These are phyloP conservation scores for Coniochaeta sp. DNA, from an alignment of 2,329 filamentous ascomycete species.

Conservation along the genomic window DNA sequence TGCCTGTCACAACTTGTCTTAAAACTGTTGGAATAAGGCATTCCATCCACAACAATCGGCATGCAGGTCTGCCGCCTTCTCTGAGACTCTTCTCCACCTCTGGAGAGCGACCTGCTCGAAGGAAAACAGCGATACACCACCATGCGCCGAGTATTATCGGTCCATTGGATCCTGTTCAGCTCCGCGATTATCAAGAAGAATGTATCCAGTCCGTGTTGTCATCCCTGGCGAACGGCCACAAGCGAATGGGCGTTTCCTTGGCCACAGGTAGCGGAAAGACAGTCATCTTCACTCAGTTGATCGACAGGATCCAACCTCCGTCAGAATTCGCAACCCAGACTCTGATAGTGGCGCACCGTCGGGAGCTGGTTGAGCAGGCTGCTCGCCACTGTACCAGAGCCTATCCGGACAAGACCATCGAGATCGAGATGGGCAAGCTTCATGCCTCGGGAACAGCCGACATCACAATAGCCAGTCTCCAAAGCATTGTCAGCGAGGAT, in stretches of 20 bases:
- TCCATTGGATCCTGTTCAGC: conserved; percentile 33
- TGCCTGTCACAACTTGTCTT: neutral
- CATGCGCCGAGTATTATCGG: neutral
- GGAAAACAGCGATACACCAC: neutral
- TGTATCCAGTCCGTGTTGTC: conserved; percentile 75
- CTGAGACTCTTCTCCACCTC: conserved; percentile 4
- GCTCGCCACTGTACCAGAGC: conserved; percentile 72
- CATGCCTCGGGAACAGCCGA: conserved; percentile 76
- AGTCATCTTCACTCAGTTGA: conserved; percentile 94
- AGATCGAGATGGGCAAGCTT: conserved; percentile 82
- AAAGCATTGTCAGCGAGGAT: conserved; percentile 70
- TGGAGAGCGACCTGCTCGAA: neutral
- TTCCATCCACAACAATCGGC: conserved; percentile 3
- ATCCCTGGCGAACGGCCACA: conserved; percentile 63
- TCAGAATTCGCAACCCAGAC: conserved; percentile 61
- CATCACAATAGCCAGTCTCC: conserved; percentile 87
- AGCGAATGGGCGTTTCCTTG: conserved; percentile 74
- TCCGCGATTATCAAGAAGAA: conserved; percentile 85
- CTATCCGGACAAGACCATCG: conserved; percentile 74
- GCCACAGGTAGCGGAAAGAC: conserved; percentile 89
- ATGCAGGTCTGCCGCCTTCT: neutral
- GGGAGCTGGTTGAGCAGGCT: conserved; percentile 91
- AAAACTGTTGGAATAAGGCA: too few relatives aligned
- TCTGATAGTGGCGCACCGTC: conserved; percentile 83
- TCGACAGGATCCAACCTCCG: conserved; percentile 61